Evolutionary conservation across 345 rosid species (phyloP), one percentile per base, ranked within the genome.

Genomic region (Moricandia moricandioides): DNA sequence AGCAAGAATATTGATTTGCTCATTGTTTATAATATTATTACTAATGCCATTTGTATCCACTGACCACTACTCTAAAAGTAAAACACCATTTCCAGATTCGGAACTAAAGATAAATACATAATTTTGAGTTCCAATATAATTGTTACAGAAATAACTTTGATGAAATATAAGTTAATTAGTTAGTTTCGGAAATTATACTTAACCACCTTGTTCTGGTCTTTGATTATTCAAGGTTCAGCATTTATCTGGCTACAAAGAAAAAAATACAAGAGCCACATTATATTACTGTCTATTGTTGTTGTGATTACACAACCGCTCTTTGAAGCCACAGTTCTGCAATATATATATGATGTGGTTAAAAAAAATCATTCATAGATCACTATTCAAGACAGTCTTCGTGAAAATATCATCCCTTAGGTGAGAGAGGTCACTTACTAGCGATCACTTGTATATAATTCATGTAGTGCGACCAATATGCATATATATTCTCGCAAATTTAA

Each of bases 41-140:
- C 47, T 18, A 52, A 43, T 52, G 58, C 12, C 62, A 45, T 67
- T 67, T 66, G 49, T 39, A 52, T 74, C 72, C 72, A 67, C 73
- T 75, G 14, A 74, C 68, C 73, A 66, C 52, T 45, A 21, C 60
- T 74, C 51, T 58, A 21, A 74, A 74, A 73, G 71, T 56, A 39
- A 24, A 65, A 31, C 52, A 74, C 39, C 61, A 59, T 67, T 59
- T 67, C 55, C 21, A 67, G 55, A 59, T 75, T 66, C 61, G 29
- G 60, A 66, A 45, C 67, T 31, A 33, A 3, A 43, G 6, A 54
- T 31, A 8, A 13, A 8, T 57, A 18, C 13, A 21, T 17, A 14
- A 39, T 24, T 62, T 21, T 64, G 62, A 65, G 60, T 27, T 39
- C 21, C 8, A 33, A 49, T 47, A 10, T 17, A 60, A 17, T 12